Evolutionary conservation across 176 grass and related monocot species (phyloP), one percentile per base, ranked within the genome.

Genomic region (Chloris gayana): DNA sequence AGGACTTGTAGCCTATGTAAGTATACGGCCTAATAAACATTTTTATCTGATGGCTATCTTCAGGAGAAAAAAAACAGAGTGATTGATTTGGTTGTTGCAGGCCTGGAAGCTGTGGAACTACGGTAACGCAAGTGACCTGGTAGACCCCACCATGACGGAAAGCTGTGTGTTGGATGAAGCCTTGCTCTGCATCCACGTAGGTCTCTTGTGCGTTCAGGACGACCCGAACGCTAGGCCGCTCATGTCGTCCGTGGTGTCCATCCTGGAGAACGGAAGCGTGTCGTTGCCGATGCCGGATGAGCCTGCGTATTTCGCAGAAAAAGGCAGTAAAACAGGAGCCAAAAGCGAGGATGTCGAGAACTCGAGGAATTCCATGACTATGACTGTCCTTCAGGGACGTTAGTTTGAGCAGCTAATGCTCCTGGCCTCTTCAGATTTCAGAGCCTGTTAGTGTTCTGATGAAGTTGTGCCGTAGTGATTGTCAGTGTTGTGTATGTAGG

Each of bases 121-220:
- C 79, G 86, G 70, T 15, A 86, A 79, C 19, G 47, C 39, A 7
- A 12, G 61, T 0, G 69, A 88, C 14, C 81, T 94, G 59, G 41
- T 94, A 4, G 88, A 94, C n/a, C 56, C 79, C 6, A 80, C 85
- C 45, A 70, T 88, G 18, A 58, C 6, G 30, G 78, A 74, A 27
- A 82, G 69, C 44, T 86, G 70, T 6, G 83, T 72, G 13, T 1
- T 64, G n/a, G 83, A 75, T 14, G 88, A 86, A 22, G 75, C 75
- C 21, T 17, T 67, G 56, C 81, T 84, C 8, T 88, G 85, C 91
- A 86, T 91, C 80, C 87, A 94, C 27, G 83, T 91, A 11, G 91
- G 82, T 25, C 88, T 94, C 35, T 75, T 94, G 49, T 91, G 88
- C 58, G 91, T 94, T 0, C 70, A 94, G 79, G 91, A 94, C 64